These are phyloP conservation scores for Tremellales sp. DNA, from an alignment of 1,284 basidiomycete genomes.

Conservation along the genomic window DNA sequence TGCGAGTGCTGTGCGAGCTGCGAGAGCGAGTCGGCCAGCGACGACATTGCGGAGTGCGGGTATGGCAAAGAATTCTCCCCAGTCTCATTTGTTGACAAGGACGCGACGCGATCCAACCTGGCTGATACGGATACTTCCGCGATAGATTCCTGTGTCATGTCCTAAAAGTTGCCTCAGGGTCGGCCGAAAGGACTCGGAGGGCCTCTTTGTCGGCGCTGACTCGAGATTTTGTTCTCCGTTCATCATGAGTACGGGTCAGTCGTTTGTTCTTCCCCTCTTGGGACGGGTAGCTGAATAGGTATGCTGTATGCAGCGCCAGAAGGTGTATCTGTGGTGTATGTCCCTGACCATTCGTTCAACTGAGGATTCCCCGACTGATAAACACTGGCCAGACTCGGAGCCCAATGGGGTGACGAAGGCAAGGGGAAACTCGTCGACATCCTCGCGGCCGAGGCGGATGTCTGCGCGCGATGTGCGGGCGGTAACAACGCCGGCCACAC, in stretches of 20 bases:
- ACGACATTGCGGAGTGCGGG: constrained; percentile 26
- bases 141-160: no score
- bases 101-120: no score
- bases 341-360: neutral
- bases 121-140: no score
- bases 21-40: constrained; percentile 36
- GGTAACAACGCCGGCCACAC: constrained; percentile 99
- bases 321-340: neutral
- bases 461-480: constrained; percentile 94
- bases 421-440: constrained; percentile 96
- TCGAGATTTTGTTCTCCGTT: no score
- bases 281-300: neutral
- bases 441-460: constrained; percentile 77
- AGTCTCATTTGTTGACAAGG: no score
- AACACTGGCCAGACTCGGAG: constrained; percentile 67
- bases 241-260: neutral
- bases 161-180: no score
- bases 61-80: neutral
- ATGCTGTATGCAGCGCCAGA: constrained; percentile 3
- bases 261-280: neutral
- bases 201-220: no score
- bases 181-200: no score
- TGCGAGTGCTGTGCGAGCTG: constrained; percentile 32
- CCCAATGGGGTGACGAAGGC: constrained; percentile 95
- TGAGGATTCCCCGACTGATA: neutral